Conservation (phyloP, 2,329 filamentous ascomycete species). For the Triangularia verruculosa region DNA sequence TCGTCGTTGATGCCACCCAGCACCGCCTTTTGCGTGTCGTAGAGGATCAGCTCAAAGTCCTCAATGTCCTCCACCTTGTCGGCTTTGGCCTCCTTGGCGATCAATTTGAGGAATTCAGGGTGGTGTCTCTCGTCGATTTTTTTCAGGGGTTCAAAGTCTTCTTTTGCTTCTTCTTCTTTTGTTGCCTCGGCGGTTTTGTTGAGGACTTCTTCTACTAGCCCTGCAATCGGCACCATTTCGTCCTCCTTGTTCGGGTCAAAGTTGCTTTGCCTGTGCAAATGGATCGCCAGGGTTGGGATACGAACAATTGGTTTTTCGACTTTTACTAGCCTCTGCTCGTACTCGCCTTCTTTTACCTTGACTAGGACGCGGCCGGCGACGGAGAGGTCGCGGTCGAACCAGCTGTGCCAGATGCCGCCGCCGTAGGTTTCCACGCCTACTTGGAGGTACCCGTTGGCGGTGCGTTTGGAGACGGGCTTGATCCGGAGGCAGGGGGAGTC, state of each 20-base stretch:
- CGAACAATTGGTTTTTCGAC: constrained; percentile 86
- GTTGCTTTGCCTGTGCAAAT: constrained; percentile 79
- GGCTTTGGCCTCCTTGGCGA: constrained; percentile 75
- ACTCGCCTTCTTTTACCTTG: constrained; percentile 53
- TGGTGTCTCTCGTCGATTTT: constrained; percentile 81
- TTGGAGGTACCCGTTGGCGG: constrained; percentile 82
- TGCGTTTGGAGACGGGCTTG: constrained; percentile 92
- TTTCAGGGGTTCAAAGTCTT: constrained; percentile 71
- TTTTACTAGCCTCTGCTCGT: constrained; percentile 83
- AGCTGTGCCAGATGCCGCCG: constrained; percentile 95
- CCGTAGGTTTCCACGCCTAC: constrained; percentile 96
- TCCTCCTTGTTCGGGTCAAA: constrained; percentile 98
- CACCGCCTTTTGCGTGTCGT: constrained; percentile 88
- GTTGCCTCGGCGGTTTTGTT: constrained; percentile 61
- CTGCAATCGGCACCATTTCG: constrained; percentile 90
- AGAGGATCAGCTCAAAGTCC: constrained; percentile 96
- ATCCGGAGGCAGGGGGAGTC: constrained; percentile 89
- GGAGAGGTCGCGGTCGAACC: constrained; percentile 93
- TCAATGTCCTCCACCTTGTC: constrained; percentile 64
- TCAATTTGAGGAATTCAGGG: constrained; percentile 77
- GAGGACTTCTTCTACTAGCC: constrained; percentile 81
- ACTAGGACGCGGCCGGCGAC: constrained; percentile 88
- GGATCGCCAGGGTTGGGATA: constrained; percentile 90
- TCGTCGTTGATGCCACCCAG: constrained; percentile 90
- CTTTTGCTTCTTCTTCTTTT: constrained; percentile 42